Base-by-base conservation (phyloP, 1,284 basidiomycete genomes). In the Taiwanofungus camphoratus region DNA sequence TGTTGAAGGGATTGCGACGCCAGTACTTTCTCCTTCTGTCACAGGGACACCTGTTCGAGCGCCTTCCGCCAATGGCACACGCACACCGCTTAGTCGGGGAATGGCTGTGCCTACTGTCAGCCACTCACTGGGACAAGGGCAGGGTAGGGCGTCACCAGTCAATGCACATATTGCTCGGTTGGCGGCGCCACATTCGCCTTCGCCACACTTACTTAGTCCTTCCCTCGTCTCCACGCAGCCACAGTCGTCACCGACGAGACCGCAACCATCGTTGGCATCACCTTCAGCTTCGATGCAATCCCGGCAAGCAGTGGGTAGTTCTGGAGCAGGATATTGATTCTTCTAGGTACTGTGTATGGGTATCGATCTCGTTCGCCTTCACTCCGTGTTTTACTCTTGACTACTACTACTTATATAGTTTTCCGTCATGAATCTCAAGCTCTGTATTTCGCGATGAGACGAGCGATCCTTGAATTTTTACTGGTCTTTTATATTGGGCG, bases 231-330 rank as follows among this genome's bases (percentile, higher is more conserved):
- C 59, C 8, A 51, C 62, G 32, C 68, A 76, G 33, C 55, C 69
- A 11, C 73, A 78, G 39, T 66, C 70, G 42, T 78, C 79, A 5
- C 77, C 80, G 2, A 73, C 78, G 2, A 70, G 77, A 18, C 67
- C 75, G 4, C 71, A 79, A 49, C 71, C 77, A 4, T 72, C 77
- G 26, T 71, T 77, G 36, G 50, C 55, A n/a, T 52, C 50, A 56
- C 66, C 76, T 22, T 81, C 79, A 11, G 79, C 82, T n/a, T 77
- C 77, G 36, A 51, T 81, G 49, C 79, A 77, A 59, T 74, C 79
- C 47, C 77, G 82, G 52, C 76, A 81, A 53, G 55, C 58, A 27
- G 65, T 73, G 8, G 65, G 70, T 11, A 65, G 64, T 46, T 67
- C 68, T 36, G 70, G 70, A 33, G 69, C 66, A 44, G 67, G 68